These are phyloP conservation scores for Wickerhamomyces queroliae DNA, from an alignment of 805 yeast species.

Conservation along the genomic window DNA sequence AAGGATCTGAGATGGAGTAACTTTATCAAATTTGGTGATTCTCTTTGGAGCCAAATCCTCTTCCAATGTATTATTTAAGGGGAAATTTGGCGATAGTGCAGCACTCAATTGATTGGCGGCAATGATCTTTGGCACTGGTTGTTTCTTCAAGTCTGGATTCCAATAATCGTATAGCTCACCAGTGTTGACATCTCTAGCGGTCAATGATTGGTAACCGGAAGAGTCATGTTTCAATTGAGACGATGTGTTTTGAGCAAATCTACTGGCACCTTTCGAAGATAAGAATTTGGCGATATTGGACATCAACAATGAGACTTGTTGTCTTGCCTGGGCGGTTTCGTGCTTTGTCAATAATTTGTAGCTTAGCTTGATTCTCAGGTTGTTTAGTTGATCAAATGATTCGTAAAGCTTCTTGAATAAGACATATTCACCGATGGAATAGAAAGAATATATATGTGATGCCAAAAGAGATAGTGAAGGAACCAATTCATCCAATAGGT, in stretches of 20 bases:
- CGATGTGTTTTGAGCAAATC: constrained; percentile 19
- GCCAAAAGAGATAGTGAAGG: constrained; percentile 52
- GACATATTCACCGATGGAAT: constrained; percentile 65
- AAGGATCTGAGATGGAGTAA: constrained; percentile 53
- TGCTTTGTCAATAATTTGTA: constrained; percentile 46
- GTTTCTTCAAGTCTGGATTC: constrained; percentile 16
- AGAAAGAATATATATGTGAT: constrained; percentile 62
- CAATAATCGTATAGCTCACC: constrained; percentile 48
- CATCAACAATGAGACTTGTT: constrained; percentile 45
- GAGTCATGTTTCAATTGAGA: constrained; percentile 35
- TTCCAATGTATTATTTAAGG: constrained; percentile 33
- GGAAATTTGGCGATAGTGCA: constrained; percentile 71
- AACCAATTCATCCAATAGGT: constrained; percentile 49
- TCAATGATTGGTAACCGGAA: constrained; percentile 61
- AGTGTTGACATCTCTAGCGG: constrained; percentile 54
- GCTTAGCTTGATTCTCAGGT: constrained; percentile 46
- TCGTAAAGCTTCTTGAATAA: constrained; percentile 49
- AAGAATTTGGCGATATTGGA: constrained; percentile 58
- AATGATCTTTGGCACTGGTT: constrained; percentile 47
- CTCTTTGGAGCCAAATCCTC: constrained; percentile 38
- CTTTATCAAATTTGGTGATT: constrained; percentile 40
- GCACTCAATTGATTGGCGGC: constrained; percentile 64
- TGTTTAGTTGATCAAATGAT: constrained; percentile 53
- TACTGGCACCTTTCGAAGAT: constrained; percentile 35
- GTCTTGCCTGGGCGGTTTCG: constrained; percentile 44